Conservation (phyloP, 1,284 basidiomycete genomes). For the Malassezia arunalokei region DNA sequence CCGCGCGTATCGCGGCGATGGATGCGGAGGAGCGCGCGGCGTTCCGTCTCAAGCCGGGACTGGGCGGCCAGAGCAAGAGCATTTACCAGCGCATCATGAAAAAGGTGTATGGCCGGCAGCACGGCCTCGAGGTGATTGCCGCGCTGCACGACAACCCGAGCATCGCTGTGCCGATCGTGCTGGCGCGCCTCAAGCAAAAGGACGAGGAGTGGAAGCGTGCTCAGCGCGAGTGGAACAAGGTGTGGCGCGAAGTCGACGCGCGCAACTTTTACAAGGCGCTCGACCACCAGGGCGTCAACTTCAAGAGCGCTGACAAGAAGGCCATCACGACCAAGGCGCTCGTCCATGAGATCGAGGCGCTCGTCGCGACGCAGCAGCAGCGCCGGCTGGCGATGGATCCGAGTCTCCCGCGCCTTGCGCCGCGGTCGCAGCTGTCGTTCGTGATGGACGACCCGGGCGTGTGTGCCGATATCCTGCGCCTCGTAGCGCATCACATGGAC, state of each 20-base stretch:
- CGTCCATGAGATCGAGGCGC: slow-evolving; percentile 71
- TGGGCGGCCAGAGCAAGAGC: slow-evolving; percentile 74
- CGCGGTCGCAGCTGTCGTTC: slow-evolving; percentile 61
- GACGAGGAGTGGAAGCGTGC: slow-evolving; percentile 94
- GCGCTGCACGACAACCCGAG: slow-evolving; percentile 85
- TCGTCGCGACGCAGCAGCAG: slow-evolving; percentile 61
- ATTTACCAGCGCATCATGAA: slow-evolving; percentile 89
- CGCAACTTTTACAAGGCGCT: slow-evolving; percentile 86
- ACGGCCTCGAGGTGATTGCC: slow-evolving; percentile 70
- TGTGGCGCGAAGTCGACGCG: slow-evolving; percentile 91
- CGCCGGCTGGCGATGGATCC: slow-evolving; percentile 33
- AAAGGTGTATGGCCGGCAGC: slow-evolving; percentile 81
- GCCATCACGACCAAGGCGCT: slow-evolving; percentile 79
- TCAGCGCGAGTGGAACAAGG: slow-evolving; percentile 89
- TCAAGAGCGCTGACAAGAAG: slow-evolving; percentile 95
- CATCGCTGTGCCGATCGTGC: slow-evolving; percentile 80
- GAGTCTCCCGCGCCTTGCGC: slow-evolving; percentile 29
- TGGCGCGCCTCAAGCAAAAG: slow-evolving; percentile 78
- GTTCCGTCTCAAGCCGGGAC: slow-evolving; percentile 74
- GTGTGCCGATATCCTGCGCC: slow-evolving; percentile 74
- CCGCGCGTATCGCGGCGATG: slow-evolving; percentile 77
- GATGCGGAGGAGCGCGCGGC: slow-evolving; percentile 67
- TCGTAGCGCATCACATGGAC: slow-evolving; percentile 80
- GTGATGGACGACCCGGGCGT: slow-evolving; percentile 66
- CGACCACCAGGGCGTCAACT: slow-evolving; percentile 86